phyloP scores from a whole-genome alignment of 164 flowering plant species.

The Vitis vinifera region DNA sequence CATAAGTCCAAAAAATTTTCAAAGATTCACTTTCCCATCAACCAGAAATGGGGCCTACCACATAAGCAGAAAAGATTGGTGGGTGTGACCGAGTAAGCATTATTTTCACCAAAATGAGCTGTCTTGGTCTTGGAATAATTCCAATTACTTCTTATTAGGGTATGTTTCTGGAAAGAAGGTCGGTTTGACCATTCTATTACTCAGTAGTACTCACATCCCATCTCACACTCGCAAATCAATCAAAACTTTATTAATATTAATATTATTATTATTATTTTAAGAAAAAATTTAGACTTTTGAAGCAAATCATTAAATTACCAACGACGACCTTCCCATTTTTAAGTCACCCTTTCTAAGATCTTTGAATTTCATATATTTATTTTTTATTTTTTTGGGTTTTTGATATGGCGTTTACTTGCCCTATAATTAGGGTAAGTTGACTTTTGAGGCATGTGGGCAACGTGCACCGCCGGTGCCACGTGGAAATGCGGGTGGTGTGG shows the following conservation, averaged over 20 bases:
- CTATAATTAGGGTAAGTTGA: constrained; percentile 16
- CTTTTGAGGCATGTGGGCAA: neutral
- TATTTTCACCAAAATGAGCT: constrained; percentile 5
- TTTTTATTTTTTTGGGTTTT: neutral
- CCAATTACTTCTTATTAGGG: neutral
- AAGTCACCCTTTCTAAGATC: neutral
- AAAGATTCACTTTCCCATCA: no score
- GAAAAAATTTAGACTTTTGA: neutral
- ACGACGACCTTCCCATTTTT: neutral
- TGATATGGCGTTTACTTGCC: neutral
- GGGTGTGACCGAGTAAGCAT: neutral
- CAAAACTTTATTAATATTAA: no score
- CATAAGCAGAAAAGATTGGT: no score
- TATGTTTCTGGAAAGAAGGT: neutral
- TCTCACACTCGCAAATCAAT: neutral
- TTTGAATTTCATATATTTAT: neutral
- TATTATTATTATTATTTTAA: no score
- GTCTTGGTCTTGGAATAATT: neutral
- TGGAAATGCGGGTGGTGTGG: neutral
- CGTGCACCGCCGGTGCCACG: neutral
- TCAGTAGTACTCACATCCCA: neutral
- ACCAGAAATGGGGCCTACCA: no score
- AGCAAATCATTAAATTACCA: neutral
- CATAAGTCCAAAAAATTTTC: no score
- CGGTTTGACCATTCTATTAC: constrained; percentile 7